Evolutionary conservation across 306 rosid species (phyloP).

Genomic region (Leucaena leucocephala): DNA sequence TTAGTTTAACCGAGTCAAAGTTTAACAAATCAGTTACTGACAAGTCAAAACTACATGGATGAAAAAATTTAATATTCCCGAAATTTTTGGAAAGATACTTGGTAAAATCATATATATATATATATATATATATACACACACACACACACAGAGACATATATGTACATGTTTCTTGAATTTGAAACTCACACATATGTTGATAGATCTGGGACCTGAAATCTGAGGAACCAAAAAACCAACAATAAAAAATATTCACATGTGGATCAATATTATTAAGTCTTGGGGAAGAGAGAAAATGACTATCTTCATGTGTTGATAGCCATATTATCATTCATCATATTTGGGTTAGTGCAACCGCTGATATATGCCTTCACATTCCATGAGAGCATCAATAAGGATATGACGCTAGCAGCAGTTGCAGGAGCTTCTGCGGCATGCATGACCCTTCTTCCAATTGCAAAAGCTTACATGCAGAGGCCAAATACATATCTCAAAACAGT

Average conservation of each 20-base stretch:
- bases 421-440: conserved; percentile 70
- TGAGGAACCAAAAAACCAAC: conserved; percentile 44
- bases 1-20: too few relatives aligned
- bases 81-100: too few relatives aligned
- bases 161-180: too few relatives aligned
- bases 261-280: conserved; percentile 44
- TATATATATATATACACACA: too few relatives aligned
- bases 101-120: neutral
- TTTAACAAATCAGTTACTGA: too few relatives aligned
- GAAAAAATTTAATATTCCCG: too few relatives aligned
- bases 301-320: conserved; percentile 58
- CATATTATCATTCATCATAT: conserved; percentile 61
- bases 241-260: too few relatives aligned
- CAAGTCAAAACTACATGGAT: too few relatives aligned
- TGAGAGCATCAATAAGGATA: conserved; percentile 51
- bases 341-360: conserved; percentile 74
- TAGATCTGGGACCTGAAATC: conserved; percentile 67
- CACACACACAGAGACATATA: too few relatives aligned
- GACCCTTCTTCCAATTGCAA: conserved; percentile 60
- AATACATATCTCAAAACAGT: conserved; percentile 44
- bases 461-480: conserved; percentile 53
- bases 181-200: conserved; percentile 13
- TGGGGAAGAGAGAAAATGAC: conserved; percentile 61
- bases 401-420: conserved; percentile 71
- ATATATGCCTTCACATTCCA: conserved; percentile 72